Evolutionary conservation across 2,329 filamentous ascomycete genomes (phyloP).

Genomic region (Fusarium pininemorale): DNA sequence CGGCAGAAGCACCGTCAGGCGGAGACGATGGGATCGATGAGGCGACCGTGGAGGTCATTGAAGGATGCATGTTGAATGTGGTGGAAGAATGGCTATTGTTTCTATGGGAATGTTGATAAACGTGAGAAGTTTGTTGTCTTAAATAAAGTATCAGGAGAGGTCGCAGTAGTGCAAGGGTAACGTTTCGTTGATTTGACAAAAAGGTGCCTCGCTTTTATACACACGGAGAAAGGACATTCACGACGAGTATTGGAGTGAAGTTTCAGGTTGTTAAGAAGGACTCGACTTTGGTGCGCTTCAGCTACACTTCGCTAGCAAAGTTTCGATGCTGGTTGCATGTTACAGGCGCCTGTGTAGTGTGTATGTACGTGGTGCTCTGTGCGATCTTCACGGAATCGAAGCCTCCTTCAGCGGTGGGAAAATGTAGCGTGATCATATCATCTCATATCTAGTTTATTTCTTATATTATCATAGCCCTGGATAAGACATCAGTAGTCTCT

Average conservation of each 20-base stretch:
- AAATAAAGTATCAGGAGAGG: too few species aligned
- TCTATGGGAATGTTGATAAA: neutral
- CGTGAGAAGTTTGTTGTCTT: neutral
- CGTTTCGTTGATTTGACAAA: neutral
- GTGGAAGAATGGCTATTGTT: neutral
- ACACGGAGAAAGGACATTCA: neutral
- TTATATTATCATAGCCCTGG: fast-evolving
- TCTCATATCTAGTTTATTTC: neutral
- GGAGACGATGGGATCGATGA: too few species aligned
- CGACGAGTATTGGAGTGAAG: fast-evolving
- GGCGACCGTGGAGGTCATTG: too few species aligned
- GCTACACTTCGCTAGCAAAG: neutral
- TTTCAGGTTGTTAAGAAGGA: neutral
- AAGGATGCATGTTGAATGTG: neutral
- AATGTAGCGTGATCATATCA: fast-evolving
- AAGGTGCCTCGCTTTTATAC: neutral
- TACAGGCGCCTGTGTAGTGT: neutral
- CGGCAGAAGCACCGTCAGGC: fast-evolving
- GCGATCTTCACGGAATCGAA: neutral
- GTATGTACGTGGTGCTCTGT: neutral
- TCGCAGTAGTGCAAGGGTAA: neutral
- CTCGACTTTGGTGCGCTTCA: neutral
- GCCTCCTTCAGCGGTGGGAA: neutral
- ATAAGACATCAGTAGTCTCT: neutral
- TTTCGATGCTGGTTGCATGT: neutral